Evolutionary conservation across 495 filamentous ascomycete species (phyloP).

Genomic region (Tuber aestivum): DNA sequence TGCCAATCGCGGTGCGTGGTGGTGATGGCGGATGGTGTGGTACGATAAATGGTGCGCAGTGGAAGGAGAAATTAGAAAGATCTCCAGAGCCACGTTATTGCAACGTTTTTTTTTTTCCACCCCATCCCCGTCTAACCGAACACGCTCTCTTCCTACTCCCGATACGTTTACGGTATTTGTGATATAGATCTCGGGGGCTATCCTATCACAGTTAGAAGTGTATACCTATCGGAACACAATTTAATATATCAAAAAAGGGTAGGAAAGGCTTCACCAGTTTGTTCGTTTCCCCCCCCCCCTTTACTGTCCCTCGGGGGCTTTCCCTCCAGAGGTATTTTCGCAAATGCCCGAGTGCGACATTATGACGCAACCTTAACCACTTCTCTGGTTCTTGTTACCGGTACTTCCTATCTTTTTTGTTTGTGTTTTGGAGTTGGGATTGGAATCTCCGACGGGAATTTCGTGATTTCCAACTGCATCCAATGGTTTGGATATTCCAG

Average conservation of each 20-base stretch:
- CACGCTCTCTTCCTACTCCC: neutral
- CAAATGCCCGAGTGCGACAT: neutral
- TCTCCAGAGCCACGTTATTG: neutral
- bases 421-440: neutral
- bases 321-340: neutral
- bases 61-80: neutral
- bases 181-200: neutral
- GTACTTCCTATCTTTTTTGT: neutral
- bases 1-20: neutral
- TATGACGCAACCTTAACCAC: neutral
- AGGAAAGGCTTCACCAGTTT: neutral
- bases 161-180: neutral
- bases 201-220: neutral
- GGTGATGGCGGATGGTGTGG: neutral
- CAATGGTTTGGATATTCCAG: neutral
- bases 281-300: neutral
- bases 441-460: neutral
- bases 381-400: neutral
- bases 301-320: neutral
- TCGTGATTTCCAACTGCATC: neutral
- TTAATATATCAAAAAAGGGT: neutral
- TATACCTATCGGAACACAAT: neutral
- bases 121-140: neutral
- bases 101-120: conserved; percentile 1
- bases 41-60: neutral